A percentile compares a stretch with the other conserved stretches of the same genome.
Evolutionary conservation across 441 rosid species (phyloP).

Genomic region (Croton setiger): DNA sequence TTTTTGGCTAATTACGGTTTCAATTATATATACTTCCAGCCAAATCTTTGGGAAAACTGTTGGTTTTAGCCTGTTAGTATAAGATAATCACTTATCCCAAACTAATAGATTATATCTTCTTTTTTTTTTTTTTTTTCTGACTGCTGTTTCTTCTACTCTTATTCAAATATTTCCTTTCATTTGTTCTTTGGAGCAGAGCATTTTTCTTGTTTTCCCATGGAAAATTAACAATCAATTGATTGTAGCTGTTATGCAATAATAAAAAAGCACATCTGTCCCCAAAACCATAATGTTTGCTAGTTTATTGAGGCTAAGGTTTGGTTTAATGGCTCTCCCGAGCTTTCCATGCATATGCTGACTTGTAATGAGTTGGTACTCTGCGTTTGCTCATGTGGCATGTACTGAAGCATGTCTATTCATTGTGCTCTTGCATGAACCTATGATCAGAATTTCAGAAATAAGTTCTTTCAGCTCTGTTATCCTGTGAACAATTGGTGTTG

Average conservation of each 20-base stretch:
- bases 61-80: background rate
- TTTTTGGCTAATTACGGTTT: background rate
- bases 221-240: background rate
- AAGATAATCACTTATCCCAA: background rate
- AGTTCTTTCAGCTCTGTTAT: background rate
- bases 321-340: background rate
- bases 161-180: background rate
- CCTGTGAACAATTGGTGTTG: background rate
- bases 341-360: background rate
- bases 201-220: background rate
- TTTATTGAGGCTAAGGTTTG: background rate
- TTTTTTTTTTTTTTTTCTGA: background rate
- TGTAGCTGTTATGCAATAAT: background rate
- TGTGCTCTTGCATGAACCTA: background rate
- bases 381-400: background rate
- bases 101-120: background rate
- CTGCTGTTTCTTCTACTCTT: background rate
- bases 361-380: background rate
- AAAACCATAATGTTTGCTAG: background rate
- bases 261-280: no score
- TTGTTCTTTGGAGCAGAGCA: background rate
- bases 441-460: background rate
- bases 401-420: background rate
- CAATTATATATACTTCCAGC: background rate
- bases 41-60: background rate